phyloP scores from a whole-genome alignment of 768 basidiomycete species.

The Tulasnella sp. region DNA sequence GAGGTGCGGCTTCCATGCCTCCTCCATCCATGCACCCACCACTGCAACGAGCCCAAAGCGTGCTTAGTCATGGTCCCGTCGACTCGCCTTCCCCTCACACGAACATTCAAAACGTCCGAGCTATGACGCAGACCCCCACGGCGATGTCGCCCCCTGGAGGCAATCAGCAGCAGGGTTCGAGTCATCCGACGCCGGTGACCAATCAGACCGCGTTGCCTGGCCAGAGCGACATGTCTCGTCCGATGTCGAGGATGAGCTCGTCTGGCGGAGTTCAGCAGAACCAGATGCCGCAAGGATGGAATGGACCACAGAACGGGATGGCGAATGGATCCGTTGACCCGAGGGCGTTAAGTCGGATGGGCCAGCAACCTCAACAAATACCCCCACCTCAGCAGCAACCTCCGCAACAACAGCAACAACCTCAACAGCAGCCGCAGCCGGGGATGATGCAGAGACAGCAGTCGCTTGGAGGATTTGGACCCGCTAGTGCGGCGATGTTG shows the following conservation, averaged over 20 bases:
- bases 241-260: conserved; percentile 15
- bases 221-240: conserved; percentile 5
- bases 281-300: conserved; percentile 19
- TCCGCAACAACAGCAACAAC: conserved; percentile 23
- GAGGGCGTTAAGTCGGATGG: conserved; percentile 3
- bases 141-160: conserved; percentile 10
- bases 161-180: neutral
- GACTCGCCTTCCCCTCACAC: conserved; percentile 7
- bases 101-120: neutral
- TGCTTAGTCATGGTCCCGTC: neutral
- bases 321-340: neutral
- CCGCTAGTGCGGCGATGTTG: neutral
- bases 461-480: neutral
- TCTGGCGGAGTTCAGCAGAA: conserved; percentile 15
- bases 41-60: conserved; percentile 7
- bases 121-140: conserved; percentile 13
- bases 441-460: neutral
- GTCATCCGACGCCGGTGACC: conserved; percentile 3
- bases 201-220: conserved; percentile 6
- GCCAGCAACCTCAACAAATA: conserved; percentile 8
- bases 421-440: neutral
- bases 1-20: conserved; percentile 14
- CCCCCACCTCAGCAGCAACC: conserved; percentile 17
- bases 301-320: conserved; percentile 13
- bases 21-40: conserved; percentile 10